These are phyloP conservation scores for Canavalia gladiata DNA, from an alignment of 306 rosid species.

Conservation along the genomic window DNA sequence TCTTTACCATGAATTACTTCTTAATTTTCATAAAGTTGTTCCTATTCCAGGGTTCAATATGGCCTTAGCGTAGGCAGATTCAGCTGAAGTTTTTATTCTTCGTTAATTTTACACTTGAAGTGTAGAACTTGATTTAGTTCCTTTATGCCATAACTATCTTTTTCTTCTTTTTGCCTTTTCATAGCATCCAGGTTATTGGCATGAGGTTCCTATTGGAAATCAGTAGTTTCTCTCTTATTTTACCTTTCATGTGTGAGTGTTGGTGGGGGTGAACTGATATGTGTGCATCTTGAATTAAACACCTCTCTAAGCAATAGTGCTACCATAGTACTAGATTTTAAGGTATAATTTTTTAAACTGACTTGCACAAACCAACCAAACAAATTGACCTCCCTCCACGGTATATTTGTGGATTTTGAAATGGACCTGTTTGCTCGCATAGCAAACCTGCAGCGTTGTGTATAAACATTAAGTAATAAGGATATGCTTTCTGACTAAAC, in stretches of 20 bases:
- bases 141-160: background rate
- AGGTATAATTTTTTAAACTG: constrained; percentile 4
- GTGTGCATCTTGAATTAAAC: background rate
- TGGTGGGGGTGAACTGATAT: constrained; percentile 1
- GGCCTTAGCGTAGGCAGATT: background rate
- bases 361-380: background rate
- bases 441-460: constrained; percentile 36
- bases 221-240: constrained; percentile 13
- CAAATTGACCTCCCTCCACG: background rate
- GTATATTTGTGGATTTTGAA: constrained; percentile 23
- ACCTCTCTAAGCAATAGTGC: background rate
- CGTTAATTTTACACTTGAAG: background rate
- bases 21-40: background rate
- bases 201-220: constrained; percentile 19
- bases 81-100: background rate
- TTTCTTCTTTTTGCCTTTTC: constrained; percentile 1
- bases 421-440: background rate
- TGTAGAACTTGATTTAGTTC: background rate
- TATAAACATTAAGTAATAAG: constrained; percentile 8
- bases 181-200: background rate
- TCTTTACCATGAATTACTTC: background rate
- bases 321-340: background rate
- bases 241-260: background rate
- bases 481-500: constrained; percentile 11
- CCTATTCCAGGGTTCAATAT: background rate